Percentiles rank a stretch among this genome's conserved stretches.
Evolutionary conservation across 108 stramenopile genomes (phyloP).

Genomic region (Fistulifera pelliculosa): DNA sequence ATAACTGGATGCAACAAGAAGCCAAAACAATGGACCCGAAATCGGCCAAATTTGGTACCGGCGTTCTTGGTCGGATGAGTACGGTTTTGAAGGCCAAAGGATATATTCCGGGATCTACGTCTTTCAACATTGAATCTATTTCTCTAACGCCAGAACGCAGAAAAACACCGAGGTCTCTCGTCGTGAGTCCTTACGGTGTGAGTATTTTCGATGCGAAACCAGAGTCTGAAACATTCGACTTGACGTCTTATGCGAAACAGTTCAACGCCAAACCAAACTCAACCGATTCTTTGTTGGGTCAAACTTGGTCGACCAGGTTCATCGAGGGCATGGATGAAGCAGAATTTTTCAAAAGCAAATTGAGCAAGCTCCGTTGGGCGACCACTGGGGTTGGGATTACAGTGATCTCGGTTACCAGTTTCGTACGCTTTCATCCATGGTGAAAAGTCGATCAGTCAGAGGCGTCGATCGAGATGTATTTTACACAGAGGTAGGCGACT

Average conservation of each 20-base stretch:
- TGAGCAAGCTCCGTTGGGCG: neutral
- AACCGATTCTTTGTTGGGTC: constrained; percentile 19
- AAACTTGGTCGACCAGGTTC: constrained; percentile 28
- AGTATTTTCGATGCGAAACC: neutral
- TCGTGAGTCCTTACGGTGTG: neutral
- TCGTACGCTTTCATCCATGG: constrained; percentile 31
- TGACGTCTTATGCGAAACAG: too few species aligned
- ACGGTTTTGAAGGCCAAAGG: constrained; percentile 16
- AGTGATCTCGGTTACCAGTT: constrained; percentile 8
- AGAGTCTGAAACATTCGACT: neutral
- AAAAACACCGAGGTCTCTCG: neutral
- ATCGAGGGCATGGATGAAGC: constrained; percentile 9
- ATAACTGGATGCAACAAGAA: constrained; percentile 34
- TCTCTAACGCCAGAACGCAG: neutral
- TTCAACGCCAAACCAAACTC: too few species aligned
- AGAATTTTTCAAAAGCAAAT: neutral
- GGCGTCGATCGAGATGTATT: constrained; percentile 56
- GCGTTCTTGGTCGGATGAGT: constrained; percentile 19
- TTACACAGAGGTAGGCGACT: constrained; percentile 43
- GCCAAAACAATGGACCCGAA: constrained; percentile 27
- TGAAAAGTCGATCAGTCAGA: constrained; percentile 19
- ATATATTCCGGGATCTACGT: neutral
- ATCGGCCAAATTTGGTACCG: constrained; percentile 19
- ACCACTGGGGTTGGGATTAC: constrained; percentile 14
- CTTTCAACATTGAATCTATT: constrained; percentile 3